Base-by-base conservation (phyloP, 75 land plant genomes). In the Sequoiadendron giganteum region DNA sequence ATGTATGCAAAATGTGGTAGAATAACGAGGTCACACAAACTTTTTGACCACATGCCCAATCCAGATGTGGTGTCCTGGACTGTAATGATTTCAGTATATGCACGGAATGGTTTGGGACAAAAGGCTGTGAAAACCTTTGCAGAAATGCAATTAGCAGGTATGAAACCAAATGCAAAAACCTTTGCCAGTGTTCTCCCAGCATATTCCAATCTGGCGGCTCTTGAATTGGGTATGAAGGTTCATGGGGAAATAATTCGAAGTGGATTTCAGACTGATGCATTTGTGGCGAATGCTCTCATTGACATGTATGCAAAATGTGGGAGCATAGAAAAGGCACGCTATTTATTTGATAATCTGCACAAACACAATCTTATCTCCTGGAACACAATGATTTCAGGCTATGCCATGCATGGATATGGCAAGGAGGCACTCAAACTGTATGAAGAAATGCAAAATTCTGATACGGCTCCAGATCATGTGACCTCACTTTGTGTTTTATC, bases 261-360 rank as follows among this genome's bases (percentile, higher is more conserved):
- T 83, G 86, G 86, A 1, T 42, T 84, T 38, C 87, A 84, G 10
- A 18, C 87, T 0, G 68, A 88, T 83, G 76, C 61, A 28, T 36
- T 65, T 39, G 87, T 84, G 36, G 87, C 39, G 10, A 85, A 61
- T 58, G 52, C 87, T 10, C 73, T 91, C 85, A 79, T 88, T 81
- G 72, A 88, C 80, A 68, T 89, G 78, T 86, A 91, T 88, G 90
- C 47, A 48, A 89, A 72, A 72, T 86, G 89, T 75, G 87, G 89
- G 42, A 73, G 79, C 88, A 82, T 86, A 28, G 87, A 30, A 11
- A 85, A 70, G 52, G 90, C 91, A 30, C 85, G 68, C 16, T 28
- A 0, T 25, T 39, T 89, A 3, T 91, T 91, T 68, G 87, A 87
- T 16, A 42, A 38, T 4, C 54, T 91, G 80, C 48, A 30, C 36